A percentile compares a stretch with the other conserved stretches of the same genome.
Evolutionary conservation across 257 asterid genomes (phyloP).

Genomic region (Solanum bukasovii): DNA sequence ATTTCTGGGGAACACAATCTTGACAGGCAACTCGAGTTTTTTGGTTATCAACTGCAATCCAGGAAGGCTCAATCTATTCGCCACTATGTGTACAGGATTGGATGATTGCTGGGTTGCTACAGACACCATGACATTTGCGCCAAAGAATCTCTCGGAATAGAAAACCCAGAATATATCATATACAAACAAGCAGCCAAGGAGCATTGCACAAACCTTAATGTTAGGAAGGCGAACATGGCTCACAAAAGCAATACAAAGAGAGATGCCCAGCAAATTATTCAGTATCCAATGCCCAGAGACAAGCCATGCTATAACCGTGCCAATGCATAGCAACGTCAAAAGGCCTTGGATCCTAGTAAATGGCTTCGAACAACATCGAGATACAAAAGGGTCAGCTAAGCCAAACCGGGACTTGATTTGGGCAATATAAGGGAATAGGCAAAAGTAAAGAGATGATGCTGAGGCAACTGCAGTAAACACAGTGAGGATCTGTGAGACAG

Average conservation of each 20-base stretch:
- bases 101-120: conserved; percentile 94
- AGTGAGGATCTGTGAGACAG: conserved; percentile 84
- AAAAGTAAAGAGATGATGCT: conserved; percentile 77
- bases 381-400: conserved; percentile 67
- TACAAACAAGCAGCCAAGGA: conserved; percentile 72
- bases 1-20: conserved; percentile 91
- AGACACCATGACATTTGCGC: conserved; percentile 93
- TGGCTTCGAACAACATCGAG: conserved; percentile 76
- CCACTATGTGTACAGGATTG: conserved; percentile 89
- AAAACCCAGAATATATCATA: conserved; percentile 97
- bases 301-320: conserved; percentile 65
- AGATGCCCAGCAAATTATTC: conserved; percentile 83
- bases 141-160: conserved; percentile 86
- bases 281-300: conserved; percentile 85
- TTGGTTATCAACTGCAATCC: conserved; percentile 76
- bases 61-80: conserved; percentile 83
- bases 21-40: conserved; percentile 90
- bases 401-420: conserved; percentile 55
- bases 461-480: conserved; percentile 88
- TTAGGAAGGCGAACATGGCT: conserved; percentile 97
- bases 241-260: conserved; percentile 94
- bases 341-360: conserved; percentile 61
- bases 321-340: conserved; percentile 38
- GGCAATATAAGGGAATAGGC: conserved; percentile 56
- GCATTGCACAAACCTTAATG: conserved; percentile 88